Conservation (phyloP, 192 early-diverging fungal genomes). For the Gaertneriomyces sp. region DNA sequence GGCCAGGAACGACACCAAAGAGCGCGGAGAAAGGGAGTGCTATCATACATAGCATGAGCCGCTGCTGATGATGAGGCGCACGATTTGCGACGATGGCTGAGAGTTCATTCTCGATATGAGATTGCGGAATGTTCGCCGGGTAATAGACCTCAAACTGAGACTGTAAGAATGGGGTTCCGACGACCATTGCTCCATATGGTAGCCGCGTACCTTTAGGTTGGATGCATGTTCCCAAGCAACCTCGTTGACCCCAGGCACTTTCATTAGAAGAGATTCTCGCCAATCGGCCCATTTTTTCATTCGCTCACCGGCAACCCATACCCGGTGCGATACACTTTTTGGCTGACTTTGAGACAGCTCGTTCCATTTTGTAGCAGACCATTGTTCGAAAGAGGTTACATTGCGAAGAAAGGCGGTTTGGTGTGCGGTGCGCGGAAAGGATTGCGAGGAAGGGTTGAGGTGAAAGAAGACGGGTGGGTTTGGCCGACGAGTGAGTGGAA, state of each 20-base stretch:
- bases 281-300: slow-evolving; percentile 20
- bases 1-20: slow-evolving; percentile 32
- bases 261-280: slow-evolving; percentile 34
- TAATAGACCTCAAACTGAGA: slow-evolving; percentile 13
- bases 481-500: no score
- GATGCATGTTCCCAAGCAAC: slow-evolving; percentile 10
- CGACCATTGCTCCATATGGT: not conserved
- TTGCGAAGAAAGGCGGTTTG: no score
- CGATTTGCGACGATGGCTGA: not conserved
- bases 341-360: slow-evolving; percentile 8
- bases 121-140: not conserved
- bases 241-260: slow-evolving; percentile 19
- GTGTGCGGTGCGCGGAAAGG: no score
- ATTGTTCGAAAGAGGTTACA: not conserved
- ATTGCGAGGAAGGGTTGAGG: no score
- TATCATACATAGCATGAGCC: slow-evolving; percentile 9
- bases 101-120: slow-evolving; percentile 12
- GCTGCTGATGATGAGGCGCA: slow-evolving; percentile 14
- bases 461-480: no score
- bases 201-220: not conserved
- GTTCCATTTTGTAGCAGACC: slow-evolving; percentile 17
- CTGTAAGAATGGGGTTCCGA: not conserved
- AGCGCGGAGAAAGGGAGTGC: slow-evolving; percentile 24
- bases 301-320: slow-evolving; percentile 23
- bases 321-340: not conserved